Conservation (phyloP, 768 basidiomycete genomes). For the Crassisporium funariophilum region DNA sequence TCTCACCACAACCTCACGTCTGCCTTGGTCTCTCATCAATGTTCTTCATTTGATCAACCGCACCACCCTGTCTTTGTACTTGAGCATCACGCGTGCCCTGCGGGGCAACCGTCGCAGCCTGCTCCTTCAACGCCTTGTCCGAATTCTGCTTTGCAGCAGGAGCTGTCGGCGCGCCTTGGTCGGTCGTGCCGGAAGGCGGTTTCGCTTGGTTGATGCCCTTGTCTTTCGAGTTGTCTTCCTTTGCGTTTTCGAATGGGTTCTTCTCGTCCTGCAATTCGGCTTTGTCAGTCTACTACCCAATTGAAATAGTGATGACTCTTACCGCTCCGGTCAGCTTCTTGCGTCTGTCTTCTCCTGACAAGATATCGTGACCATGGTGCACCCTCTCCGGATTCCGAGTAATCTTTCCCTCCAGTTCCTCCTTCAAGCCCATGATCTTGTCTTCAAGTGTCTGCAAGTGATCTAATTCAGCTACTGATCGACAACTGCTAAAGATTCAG, state of each 20-base stretch:
- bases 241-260: conserved; percentile 23
- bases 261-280: conserved; percentile 19
- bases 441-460: conserved; percentile 26
- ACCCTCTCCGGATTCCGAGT: conserved; percentile 26
- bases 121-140: conserved; percentile 21
- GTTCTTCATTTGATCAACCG: conserved; percentile 16
- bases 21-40: conserved; percentile 2
- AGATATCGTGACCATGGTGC: conserved; percentile 25
- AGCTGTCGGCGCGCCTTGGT: neutral
- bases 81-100: conserved; percentile 25
- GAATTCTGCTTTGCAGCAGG: conserved; percentile 6
- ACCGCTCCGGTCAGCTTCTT: conserved; percentile 29
- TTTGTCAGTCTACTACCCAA: neutral
- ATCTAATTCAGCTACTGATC: neutral
- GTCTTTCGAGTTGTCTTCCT: conserved; percentile 3
- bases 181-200: neutral
- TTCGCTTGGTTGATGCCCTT: neutral
- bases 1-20: too few relatives aligned
- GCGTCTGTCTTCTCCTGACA: conserved; percentile 25
- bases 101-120: conserved; percentile 32
- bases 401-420: conserved; percentile 30
- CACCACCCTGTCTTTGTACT: conserved; percentile 23
- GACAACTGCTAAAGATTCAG: neutral
- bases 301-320: conserved; percentile 1
- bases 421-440: conserved; percentile 26